Base-by-base conservation (phyloP, 2,329 filamentous ascomycete genomes). In the Microdochium bolleyi region DNA sequence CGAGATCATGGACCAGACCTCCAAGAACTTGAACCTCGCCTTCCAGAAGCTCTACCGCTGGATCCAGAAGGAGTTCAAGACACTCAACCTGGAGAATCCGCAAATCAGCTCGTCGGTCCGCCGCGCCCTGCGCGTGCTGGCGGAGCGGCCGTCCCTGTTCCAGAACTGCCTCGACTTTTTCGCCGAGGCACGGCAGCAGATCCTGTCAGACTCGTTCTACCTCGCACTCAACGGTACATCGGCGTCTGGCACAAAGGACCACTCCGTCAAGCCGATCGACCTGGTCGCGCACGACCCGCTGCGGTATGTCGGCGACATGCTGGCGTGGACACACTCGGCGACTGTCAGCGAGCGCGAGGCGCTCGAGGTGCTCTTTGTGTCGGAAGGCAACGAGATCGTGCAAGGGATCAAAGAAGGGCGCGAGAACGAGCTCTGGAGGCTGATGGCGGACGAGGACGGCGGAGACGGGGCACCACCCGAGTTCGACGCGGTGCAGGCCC, bases 31-130 rank as follows among this genome's bases (percentile, higher is more conserved):
- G 50, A 94, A 96, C 62, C 79, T 85, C 16, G 92, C 89, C 4
- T 99, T 94, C 61, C 92, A 99, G 65, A 99, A 96, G 66, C 79
- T 99, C 2, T 96, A 95, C 70, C 85, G 89, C 61, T 99, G 92
- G 92, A 85, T 95, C 21, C 92, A 96, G 66, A 85, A 88, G 54
- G 91, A 96, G 62, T 95, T 99, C 71, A 95, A 92, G 67, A 86
- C 85, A 0, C 72, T 97, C 50, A 95, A 97, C 65, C 79, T 97
- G 9, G 94, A 99, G 64, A 96, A 95, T 59, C 92, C 92, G 1
- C 92, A 95, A 62, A 92, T 97, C 66, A 92, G 88, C 64, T 80
- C 85, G 21, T 85, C 89, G 0, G 92, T 99, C 56, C 82, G 92
- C 51, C 83, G 85, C 53, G 91, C 91, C 22, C 76, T 99, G 38